These are phyloP conservation scores for Mycena crocata DNA, from an alignment of 768 basidiomycete species.

Conservation along the genomic window DNA sequence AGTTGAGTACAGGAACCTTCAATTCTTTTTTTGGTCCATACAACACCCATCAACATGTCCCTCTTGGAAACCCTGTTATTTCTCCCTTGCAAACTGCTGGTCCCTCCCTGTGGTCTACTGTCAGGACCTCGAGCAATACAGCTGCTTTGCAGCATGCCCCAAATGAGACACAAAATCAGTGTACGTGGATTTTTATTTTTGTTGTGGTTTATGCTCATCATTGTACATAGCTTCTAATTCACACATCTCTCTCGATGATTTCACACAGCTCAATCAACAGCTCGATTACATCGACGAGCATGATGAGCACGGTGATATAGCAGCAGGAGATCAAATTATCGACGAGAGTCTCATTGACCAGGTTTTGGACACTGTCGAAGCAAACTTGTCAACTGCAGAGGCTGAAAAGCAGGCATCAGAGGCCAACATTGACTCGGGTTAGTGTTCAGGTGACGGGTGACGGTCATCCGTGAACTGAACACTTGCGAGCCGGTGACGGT, in stretches of 20 bases:
- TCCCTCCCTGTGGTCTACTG: too few species aligned
- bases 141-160: not conserved
- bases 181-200: not conserved
- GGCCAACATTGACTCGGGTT: too few species aligned
- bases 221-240: not conserved
- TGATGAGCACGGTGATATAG: constrained; percentile 3
- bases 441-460: too few species aligned
- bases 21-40: too few species aligned
- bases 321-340: not conserved
- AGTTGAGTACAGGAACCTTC: too few species aligned
- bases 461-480: too few species aligned
- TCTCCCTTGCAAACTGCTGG: too few species aligned
- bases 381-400: not conserved
- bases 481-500: too few species aligned
- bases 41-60: too few species aligned
- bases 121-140: not conserved
- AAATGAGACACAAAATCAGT: not conserved
- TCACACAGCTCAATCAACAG: not conserved
- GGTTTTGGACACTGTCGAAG: not conserved
- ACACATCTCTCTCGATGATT: not conserved
- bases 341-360: not conserved
- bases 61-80: too few species aligned
- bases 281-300: constrained; percentile 2
- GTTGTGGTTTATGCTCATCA: not conserved
- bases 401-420: not conserved